These are phyloP conservation scores for Pseudonectria buxi DNA, from an alignment of 2,329 filamentous ascomycete species.

Conservation along the genomic window DNA sequence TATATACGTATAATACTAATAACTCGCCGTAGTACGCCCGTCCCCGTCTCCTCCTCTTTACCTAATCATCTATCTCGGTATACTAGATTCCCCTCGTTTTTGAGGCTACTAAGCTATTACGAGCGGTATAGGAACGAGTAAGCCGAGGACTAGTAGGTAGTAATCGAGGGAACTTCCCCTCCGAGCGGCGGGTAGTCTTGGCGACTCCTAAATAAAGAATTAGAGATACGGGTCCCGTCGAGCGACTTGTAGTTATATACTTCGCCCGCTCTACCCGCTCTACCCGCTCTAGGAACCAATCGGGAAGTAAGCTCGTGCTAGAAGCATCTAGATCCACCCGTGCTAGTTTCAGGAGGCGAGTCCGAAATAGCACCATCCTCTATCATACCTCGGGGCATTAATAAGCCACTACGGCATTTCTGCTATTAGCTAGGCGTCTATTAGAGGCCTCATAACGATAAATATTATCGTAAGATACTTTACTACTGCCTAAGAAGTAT, in stretches of 20 bases:
- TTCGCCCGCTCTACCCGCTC: not conserved
- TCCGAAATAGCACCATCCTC: slow-evolving; percentile 4
- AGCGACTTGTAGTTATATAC: not conserved
- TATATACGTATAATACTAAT: slow-evolving; percentile 4
- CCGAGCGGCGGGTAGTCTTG: not conserved
- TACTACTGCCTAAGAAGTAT: slow-evolving; percentile 1
- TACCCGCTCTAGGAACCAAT: slow-evolving; percentile 3
- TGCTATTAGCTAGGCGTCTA: slow-evolving; percentile 2
- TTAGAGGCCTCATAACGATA: slow-evolving; percentile 3
- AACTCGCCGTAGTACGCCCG: not conserved
- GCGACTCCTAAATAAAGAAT: slow-evolving; percentile 5
- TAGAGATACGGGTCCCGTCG: not conserved
- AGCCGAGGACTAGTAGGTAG: slow-evolving; percentile 1
- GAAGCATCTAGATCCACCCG: not conserved
- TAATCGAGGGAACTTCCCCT: slow-evolving; percentile 1
- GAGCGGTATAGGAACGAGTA: not conserved
- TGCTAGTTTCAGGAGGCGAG: slow-evolving; percentile 1
- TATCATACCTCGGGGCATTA: slow-evolving; percentile 2
- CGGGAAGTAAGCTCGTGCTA: slow-evolving; percentile 1
- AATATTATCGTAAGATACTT: not conserved
- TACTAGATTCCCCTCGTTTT: slow-evolving; percentile 1
- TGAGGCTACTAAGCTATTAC: not conserved
- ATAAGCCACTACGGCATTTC: slow-evolving; percentile 6
- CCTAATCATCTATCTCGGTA: not conserved
- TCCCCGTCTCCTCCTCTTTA: slow-evolving; percentile 1